Evolutionary conservation across 306 rosid genomes (phyloP).

Genomic region (Chamaecrista fasciculata): DNA sequence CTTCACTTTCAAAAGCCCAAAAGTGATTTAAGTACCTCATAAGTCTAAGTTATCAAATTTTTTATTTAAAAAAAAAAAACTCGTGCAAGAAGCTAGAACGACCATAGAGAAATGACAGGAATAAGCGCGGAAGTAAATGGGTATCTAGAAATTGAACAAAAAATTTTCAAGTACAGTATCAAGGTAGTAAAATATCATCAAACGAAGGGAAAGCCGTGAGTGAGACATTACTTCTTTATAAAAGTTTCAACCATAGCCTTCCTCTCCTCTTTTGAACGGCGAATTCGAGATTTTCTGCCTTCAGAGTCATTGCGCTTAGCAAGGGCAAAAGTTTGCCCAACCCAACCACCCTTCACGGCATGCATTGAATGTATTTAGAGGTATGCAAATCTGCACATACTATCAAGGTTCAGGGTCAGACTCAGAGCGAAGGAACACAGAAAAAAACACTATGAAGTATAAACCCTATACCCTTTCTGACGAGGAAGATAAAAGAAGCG

Average conservation of each 20-base stretch:
- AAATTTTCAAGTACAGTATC: not conserved
- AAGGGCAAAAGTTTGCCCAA: conserved; percentile 81
- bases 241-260: conserved; percentile 89
- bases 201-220: conserved; percentile 15
- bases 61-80: too few relatives aligned
- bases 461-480: not conserved
- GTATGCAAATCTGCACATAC: conserved; percentile 34
- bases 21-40: too few relatives aligned
- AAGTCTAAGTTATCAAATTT: too few relatives aligned
- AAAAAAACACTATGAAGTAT: not conserved
- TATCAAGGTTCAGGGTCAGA: not conserved
- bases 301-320: conserved; percentile 81
- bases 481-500: not conserved
- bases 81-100: not conserved
- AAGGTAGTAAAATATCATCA: not conserved
- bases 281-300: conserved; percentile 73
- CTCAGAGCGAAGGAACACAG: not conserved
- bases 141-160: not conserved
- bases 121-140: not conserved
- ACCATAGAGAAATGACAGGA: not conserved
- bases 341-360: conserved; percentile 71
- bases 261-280: conserved; percentile 86
- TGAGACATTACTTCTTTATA: conserved; percentile 62
- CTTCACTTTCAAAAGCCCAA: too few relatives aligned
- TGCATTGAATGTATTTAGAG: conserved; percentile 52